Percentiles rank a stretch among this genome's conserved stretches.
phyloP scores from a whole-genome alignment of 2,329 filamentous ascomycete genomes.

The Ophiobolus disseminans region DNA sequence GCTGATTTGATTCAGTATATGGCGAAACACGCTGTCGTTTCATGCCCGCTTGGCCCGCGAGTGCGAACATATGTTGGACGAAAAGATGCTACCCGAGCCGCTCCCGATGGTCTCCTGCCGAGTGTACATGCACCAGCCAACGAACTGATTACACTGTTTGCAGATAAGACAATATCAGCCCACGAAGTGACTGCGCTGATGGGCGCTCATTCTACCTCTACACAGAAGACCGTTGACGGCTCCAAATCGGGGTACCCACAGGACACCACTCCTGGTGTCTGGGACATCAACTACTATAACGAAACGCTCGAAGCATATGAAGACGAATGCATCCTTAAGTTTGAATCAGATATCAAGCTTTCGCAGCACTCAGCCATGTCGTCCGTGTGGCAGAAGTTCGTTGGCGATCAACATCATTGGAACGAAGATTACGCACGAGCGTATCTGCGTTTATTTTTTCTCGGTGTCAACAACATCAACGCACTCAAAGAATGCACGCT shows the following conservation, averaged over 20 bases:
- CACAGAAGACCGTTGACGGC: slow-evolving; percentile 27
- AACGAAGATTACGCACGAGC: slow-evolving; percentile 55
- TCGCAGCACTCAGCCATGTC: slow-evolving; percentile 27
- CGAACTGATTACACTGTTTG: slow-evolving; percentile 53
- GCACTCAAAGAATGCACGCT: slow-evolving; percentile 59
- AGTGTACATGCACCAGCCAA: slow-evolving; percentile 47
- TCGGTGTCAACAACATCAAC: slow-evolving; percentile 63
- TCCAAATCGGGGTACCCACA: slow-evolving; percentile 48
- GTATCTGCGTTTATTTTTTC: slow-evolving; percentile 59
- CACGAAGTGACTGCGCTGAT: slow-evolving; percentile 60
- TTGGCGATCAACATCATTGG: slow-evolving; percentile 30
- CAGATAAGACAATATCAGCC: slow-evolving; percentile 57
- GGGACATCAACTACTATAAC: slow-evolving; percentile 34
- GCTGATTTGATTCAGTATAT: slow-evolving; percentile 56
- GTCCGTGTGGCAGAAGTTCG: slow-evolving; percentile 28
- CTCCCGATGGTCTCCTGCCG: slow-evolving; percentile 55
- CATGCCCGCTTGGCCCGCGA: slow-evolving; percentile 58
- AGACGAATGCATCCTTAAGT: slow-evolving; percentile 40
- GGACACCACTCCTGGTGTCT: slow-evolving; percentile 55
- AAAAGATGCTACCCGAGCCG: slow-evolving; percentile 48
- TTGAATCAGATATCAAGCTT: slow-evolving; percentile 39
- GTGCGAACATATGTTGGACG: slow-evolving; percentile 58
- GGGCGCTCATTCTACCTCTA: slow-evolving; percentile 59
- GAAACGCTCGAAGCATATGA: slow-evolving; percentile 23
- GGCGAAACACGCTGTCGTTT: slow-evolving; percentile 51